Base-by-base conservation (phyloP, 345 rosid genomes). In the Eucalyptus marginata region DNA sequence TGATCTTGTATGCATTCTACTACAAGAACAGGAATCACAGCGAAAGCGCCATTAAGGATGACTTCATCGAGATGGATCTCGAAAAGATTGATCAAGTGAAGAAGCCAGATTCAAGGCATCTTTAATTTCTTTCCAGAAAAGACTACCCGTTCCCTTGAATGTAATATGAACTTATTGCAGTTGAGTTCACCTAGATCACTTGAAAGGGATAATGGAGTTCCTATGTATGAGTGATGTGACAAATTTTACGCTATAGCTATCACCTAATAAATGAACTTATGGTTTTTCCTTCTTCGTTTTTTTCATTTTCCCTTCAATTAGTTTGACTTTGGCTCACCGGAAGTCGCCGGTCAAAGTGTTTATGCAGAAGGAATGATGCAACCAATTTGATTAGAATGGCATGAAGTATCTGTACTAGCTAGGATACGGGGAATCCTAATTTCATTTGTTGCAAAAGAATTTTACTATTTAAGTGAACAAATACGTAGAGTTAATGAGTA, bases 1-100 rank as follows among this genome's bases (percentile, higher is more conserved):
- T 93, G 88, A 87, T 93, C 86, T 11, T 93, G n/a, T 93, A 93
- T 90, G 84, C 89, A 88, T 91, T 93, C 85, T 93, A 93, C 91
- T 88, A 89, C 49, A 87, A 93, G 25, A 85, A 59, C 71, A 81
- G 79, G 87, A 86, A 10, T 50, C 22, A 81, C 86, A 86, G 52
- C 49, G 71, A 51, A 44, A 89, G 25, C 10, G 33, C 24, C 13
- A 13, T 87, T 20, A 40, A 87, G 24, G 90, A 71, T 79, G 54
- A 80, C 18, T 86, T 88, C 6, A 1, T 62, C 7, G 92, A 88
- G 49, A 66, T 91, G 80, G 91, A 87, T 86, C 29, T 51, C 4
- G 89, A 49, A 31, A 91, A 89, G 31, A 14, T 29, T 25, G 47
- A 56, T 17, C 68, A 56, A 64, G n/a, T 14, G 36, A 86, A 86